Percentiles rank a stretch among this genome's conserved stretches.
These are phyloP conservation scores for Draba incana DNA, from an alignment of 345 rosid species.

Conservation along the genomic window DNA sequence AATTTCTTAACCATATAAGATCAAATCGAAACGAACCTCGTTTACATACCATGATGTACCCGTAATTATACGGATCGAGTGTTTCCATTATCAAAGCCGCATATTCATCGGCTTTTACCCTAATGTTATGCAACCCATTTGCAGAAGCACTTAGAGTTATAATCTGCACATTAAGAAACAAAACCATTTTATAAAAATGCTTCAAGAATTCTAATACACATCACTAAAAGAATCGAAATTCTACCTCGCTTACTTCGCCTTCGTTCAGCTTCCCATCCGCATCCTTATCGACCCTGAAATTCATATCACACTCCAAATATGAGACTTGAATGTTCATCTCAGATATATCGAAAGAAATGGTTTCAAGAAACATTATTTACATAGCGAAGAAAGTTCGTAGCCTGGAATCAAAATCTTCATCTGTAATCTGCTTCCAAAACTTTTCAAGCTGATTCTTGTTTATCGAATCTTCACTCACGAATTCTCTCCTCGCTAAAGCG, in stretches of 20 bases:
- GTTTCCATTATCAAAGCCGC: slow-evolving; percentile 85
- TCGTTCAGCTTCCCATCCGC: slow-evolving; percentile 77
- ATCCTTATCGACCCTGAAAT: slow-evolving; percentile 78
- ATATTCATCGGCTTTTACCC: slow-evolving; percentile 74
- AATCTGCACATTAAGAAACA: slow-evolving; percentile 46
- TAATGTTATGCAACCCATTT: slow-evolving; percentile 60
- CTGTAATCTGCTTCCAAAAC: slow-evolving; percentile 75
- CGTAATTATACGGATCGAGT: slow-evolving; percentile 65
- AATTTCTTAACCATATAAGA: neutral
- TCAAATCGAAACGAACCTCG: slow-evolving; percentile 33
- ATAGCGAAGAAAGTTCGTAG: slow-evolving; percentile 74
- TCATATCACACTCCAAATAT: neutral
- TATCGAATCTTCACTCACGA: slow-evolving; percentile 54
- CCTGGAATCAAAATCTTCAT: slow-evolving; percentile 75
- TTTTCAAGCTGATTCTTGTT: slow-evolving; percentile 46
- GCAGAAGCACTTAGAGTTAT: slow-evolving; percentile 78
- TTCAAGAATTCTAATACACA: neutral
- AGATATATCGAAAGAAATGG: neutral
- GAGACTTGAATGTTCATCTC: neutral
- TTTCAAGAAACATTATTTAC: slow-evolving; percentile 40
- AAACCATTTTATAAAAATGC: slow-evolving; percentile 1
- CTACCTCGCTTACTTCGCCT: slow-evolving; percentile 66
- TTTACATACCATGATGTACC: slow-evolving; percentile 71
- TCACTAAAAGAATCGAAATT: neutral
- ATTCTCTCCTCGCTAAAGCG: slow-evolving; percentile 57